Evolutionary conservation across 2,329 filamentous ascomycete species (phyloP).

Genomic region (Penicillium polonicum): DNA sequence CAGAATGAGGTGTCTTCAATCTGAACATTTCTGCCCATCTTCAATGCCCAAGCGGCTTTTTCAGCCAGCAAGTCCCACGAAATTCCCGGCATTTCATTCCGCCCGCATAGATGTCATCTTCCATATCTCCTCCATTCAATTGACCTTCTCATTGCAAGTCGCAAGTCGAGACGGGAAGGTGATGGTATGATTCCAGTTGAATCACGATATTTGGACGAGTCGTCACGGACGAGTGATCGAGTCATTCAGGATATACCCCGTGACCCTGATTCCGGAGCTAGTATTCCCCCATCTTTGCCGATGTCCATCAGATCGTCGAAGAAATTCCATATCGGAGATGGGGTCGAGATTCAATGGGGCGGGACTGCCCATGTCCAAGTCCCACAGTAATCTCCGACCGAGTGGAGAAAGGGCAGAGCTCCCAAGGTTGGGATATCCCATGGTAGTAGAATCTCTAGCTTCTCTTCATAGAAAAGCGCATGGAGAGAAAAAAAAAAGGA

Average conservation of each 20-base stretch:
- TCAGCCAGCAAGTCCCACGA: not conserved
- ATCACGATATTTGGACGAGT: not conserved
- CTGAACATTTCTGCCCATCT: not conserved
- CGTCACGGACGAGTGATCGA: not conserved
- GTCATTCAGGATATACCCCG: not conserved
- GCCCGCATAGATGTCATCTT: no score
- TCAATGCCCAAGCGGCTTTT: not conserved
- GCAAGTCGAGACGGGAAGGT: not conserved
- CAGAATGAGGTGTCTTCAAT: not conserved
- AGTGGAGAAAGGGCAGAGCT: not conserved
- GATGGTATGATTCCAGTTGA: not conserved
- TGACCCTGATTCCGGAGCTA: not conserved
- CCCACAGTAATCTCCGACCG: not conserved
- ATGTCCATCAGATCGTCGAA: not conserved
- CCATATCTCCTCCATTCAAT: not conserved
- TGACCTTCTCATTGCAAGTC: not conserved
- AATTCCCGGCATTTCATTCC: not conserved
- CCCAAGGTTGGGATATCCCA: not conserved
- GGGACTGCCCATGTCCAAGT: not conserved
- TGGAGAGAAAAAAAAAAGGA: not conserved
- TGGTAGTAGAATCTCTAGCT: not conserved
- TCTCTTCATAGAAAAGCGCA: not conserved
- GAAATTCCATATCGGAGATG: not conserved
- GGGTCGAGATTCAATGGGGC: not conserved
- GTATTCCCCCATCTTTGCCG: not conserved